Evolutionary conservation across 768 basidiomycete genomes (phyloP).

Genomic region (Pisolithus marmoratus): DNA sequence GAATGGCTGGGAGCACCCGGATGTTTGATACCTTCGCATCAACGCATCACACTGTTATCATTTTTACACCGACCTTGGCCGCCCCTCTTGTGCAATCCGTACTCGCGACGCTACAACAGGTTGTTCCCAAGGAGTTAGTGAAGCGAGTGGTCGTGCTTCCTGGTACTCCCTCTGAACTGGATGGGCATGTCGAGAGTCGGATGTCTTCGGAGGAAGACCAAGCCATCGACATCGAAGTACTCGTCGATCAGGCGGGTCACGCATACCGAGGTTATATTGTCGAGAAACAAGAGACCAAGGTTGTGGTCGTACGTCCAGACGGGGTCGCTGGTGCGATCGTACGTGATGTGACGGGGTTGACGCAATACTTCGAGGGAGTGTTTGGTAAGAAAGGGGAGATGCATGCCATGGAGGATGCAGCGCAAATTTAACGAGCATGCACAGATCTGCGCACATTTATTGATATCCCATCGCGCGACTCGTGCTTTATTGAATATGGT

Average conservation of each 20-base stretch:
- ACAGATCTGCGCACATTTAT: too few species aligned
- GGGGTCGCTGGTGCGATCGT: conserved; percentile 37
- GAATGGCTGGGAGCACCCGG: background rate
- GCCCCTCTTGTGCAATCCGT: background rate
- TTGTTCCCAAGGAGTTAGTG: background rate
- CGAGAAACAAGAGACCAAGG: background rate
- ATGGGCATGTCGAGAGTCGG: too few species aligned
- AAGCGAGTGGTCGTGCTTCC: background rate
- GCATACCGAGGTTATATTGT: background rate
- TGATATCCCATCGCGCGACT: too few species aligned
- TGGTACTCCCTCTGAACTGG: background rate
- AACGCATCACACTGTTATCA: conserved; percentile 35
- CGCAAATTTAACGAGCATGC: too few species aligned
- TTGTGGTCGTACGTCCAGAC: too few species aligned
- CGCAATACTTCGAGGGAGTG: conserved; percentile 7
- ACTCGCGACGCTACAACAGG: background rate
- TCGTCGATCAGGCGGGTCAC: background rate
- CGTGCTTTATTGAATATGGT: too few species aligned
- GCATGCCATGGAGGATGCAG: too few species aligned
- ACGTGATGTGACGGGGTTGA: background rate
- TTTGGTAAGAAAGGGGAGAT: conserved; percentile 4
- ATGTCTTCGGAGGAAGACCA: background rate
- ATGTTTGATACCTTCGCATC: background rate
- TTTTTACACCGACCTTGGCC: conserved; percentile 26
- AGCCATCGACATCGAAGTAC: background rate